Conservation (phyloP, 108 stramenopile genomes). For the Nitzschia putrida region DNA sequence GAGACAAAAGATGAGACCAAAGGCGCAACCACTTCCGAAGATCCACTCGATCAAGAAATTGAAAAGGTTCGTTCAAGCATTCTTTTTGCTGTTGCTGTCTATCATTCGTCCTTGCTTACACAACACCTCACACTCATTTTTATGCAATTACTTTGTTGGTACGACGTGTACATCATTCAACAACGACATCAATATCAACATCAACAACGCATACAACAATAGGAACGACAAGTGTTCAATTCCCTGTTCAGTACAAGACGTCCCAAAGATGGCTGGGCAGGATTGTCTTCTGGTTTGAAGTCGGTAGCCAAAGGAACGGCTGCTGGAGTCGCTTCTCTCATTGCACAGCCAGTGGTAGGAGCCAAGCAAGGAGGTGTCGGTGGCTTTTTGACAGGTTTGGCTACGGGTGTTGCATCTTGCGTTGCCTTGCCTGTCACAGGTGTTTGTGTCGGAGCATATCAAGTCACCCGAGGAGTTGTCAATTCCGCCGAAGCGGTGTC, state of each 20-base stretch:
- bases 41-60: too few relatives aligned
- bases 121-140: background rate
- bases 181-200: background rate
- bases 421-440: conserved; percentile 86
- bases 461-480: conserved; percentile 73
- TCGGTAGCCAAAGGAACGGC: conserved; percentile 76
- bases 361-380: conserved; percentile 67
- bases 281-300: conserved; percentile 75
- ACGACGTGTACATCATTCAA: background rate
- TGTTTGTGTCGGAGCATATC: conserved; percentile 81
- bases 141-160: background rate
- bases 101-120: background rate
- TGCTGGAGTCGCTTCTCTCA: conserved; percentile 74
- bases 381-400: conserved; percentile 80
- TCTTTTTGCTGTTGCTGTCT: background rate
- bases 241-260: conserved; percentile 74
- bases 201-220: background rate
- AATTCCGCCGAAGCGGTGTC: conserved; percentile 76
- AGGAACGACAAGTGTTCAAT: conserved; percentile 40
- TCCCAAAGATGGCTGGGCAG: conserved; percentile 89
- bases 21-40: background rate
- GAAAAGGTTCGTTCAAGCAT: background rate
- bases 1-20: background rate
- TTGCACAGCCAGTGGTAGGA: conserved; percentile 84
- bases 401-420: conserved; percentile 77